These are phyloP conservation scores for Leccinum fuscescens DNA, from an alignment of 1,284 basidiomycete genomes.

Conservation along the genomic window DNA sequence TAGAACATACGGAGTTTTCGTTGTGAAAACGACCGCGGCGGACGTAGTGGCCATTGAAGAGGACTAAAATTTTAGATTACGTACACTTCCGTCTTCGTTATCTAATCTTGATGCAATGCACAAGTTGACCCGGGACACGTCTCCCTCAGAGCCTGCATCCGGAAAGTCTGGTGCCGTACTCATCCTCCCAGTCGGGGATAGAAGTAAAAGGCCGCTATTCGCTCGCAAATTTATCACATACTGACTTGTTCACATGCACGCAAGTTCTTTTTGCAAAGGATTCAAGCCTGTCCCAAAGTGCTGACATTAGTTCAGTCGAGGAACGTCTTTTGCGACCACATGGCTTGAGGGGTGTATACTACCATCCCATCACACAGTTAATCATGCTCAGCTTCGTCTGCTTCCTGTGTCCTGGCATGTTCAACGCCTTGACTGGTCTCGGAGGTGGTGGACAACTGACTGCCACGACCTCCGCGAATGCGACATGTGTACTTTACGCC, in stretches of 20 bases:
- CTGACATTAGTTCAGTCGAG: conserved; percentile 1
- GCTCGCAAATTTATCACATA: background rate
- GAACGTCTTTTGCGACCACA: conserved; percentile 9
- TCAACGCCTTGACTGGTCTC: conserved; percentile 36
- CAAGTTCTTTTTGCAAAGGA: background rate
- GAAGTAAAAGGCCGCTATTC: conserved; percentile 1
- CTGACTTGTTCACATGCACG: background rate
- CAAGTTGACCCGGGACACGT: background rate
- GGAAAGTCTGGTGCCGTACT: background rate
- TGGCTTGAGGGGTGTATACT: conserved; percentile 32
- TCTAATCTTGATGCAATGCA: no score
- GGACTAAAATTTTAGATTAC: no score
- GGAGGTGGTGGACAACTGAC: conserved; percentile 42
- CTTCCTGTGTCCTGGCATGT: conserved; percentile 38
- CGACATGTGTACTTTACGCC: conserved; percentile 41
- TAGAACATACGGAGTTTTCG: no score
- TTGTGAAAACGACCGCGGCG: no score
- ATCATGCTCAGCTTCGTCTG: conserved; percentile 40
- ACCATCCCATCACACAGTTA: conserved; percentile 33
- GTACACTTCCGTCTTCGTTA: no score
- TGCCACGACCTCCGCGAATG: conserved; percentile 33
- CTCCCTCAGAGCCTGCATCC: background rate
- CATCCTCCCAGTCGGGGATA: background rate
- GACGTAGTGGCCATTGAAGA: no score
- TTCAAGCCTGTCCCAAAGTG: background rate